Evolutionary conservation across 306 rosid species (phyloP).

Genomic region (Geum urbanum): DNA sequence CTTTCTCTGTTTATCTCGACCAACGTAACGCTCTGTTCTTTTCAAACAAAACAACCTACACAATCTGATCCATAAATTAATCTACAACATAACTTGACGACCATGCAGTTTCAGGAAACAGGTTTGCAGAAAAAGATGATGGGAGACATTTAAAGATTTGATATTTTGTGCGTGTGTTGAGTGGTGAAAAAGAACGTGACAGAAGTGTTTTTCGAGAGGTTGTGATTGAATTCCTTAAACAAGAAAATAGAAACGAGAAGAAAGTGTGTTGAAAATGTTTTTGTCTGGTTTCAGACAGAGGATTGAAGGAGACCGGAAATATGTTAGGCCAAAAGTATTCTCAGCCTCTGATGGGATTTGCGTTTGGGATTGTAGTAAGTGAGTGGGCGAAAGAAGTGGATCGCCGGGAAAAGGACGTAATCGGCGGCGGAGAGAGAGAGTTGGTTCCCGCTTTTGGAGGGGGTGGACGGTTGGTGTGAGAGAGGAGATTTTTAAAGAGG

Average conservation of each 20-base stretch:
- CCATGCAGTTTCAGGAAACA: background rate
- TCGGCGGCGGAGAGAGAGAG: constrained; percentile 23
- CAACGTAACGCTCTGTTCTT: too few species aligned
- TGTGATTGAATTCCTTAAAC: too few species aligned
- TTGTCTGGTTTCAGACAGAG: constrained; percentile 11
- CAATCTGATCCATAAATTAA: background rate
- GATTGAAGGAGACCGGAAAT: constrained; percentile 9
- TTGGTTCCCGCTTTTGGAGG: constrained; percentile 37
- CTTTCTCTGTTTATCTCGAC: background rate
- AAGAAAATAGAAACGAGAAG: too few species aligned
- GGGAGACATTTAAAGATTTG: background rate
- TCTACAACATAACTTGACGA: background rate
- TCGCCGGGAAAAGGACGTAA: constrained; percentile 20
- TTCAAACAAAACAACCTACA: background rate
- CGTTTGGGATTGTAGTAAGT: background rate
- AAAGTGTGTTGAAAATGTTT: background rate
- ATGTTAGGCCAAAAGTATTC: background rate
- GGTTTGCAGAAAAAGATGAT: background rate
- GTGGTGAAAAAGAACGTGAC: background rate
- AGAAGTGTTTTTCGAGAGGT: background rate
- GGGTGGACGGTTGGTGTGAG: constrained; percentile 11
- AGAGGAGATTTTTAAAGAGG: constrained; percentile 29
- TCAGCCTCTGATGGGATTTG: background rate
- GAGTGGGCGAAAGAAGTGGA: constrained; percentile 36
- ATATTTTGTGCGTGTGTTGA: background rate